phyloP scores from a whole-genome alignment of 306 rosid species.

The Cicer chorassanicum region DNA sequence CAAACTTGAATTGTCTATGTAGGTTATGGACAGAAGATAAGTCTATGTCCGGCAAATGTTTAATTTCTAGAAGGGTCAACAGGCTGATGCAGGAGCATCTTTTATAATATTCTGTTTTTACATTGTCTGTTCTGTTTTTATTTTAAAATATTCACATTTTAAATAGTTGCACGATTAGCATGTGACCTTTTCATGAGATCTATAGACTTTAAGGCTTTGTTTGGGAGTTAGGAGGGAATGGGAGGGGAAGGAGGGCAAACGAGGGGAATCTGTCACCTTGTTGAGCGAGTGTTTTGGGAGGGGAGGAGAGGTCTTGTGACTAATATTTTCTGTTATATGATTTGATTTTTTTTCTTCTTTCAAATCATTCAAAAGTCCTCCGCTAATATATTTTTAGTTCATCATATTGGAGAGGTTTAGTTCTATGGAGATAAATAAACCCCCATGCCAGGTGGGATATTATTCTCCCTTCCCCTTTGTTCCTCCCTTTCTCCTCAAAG shows the following conservation, averaged over 20 bases:
- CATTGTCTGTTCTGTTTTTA: not conserved
- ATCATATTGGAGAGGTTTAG: not conserved
- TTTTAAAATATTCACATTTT: not conserved
- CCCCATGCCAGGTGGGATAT: not conserved
- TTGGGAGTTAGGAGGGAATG: not conserved
- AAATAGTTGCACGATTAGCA: conserved; percentile 1
- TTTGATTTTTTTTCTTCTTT: not conserved
- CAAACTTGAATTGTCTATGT: not conserved
- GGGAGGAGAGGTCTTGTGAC: not conserved
- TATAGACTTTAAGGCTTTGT: not conserved
- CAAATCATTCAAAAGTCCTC: not conserved
- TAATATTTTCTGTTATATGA: not conserved
- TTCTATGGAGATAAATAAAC: not conserved
- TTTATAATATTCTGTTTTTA: not conserved
- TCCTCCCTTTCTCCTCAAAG: not conserved
- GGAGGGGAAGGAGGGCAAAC: not conserved
- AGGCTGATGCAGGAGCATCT: conserved; percentile 1
- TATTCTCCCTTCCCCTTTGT: not conserved
- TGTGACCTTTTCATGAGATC: not conserved
- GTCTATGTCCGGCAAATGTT: not conserved
- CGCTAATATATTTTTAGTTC: not conserved
- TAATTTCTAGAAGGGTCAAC: conserved; percentile 15
- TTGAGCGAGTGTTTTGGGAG: not conserved
- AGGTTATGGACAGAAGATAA: conserved; percentile 1
- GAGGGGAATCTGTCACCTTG: not conserved